These are phyloP conservation scores for Globisporangium irregulare DNA, from an alignment of 352 stramenopile genomes.

Conservation along the genomic window DNA sequence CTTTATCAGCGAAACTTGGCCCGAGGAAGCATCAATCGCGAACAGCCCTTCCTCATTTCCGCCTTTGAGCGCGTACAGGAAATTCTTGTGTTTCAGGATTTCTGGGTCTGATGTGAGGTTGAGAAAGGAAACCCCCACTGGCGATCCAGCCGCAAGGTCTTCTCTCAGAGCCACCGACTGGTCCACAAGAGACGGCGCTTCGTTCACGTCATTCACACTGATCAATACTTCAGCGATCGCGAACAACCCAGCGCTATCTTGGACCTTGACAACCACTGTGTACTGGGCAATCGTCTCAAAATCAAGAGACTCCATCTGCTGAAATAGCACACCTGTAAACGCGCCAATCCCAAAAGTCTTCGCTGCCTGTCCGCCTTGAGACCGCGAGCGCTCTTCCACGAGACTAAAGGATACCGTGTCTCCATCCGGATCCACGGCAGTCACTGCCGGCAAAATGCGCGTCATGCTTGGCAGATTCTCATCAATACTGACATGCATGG, in stretches of 20 bases:
- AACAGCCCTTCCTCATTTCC: slow-evolving; percentile 2
- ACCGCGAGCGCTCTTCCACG: slow-evolving; percentile 15
- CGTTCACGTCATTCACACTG: slow-evolving; percentile 32
- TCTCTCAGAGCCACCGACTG: slow-evolving; percentile 24
- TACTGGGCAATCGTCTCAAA: slow-evolving; percentile 24
- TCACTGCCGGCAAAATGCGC: slow-evolving; percentile 14
- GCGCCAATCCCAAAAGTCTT: slow-evolving; percentile 41
- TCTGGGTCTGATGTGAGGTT: slow-evolving; percentile 8
- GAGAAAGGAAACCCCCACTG: background rate
- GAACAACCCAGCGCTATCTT: slow-evolving; percentile 20
- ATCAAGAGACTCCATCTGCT: slow-evolving; percentile 28
- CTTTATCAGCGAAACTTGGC: slow-evolving; percentile 6
- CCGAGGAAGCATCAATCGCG: background rate
- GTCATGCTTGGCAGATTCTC: slow-evolving; percentile 28
- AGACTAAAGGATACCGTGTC: slow-evolving; percentile 27
- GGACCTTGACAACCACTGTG: slow-evolving; percentile 10
- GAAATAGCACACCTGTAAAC: slow-evolving; percentile 35
- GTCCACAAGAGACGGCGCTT: slow-evolving; percentile 19
- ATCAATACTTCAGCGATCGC: slow-evolving; percentile 18
- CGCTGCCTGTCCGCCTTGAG: slow-evolving; percentile 4
- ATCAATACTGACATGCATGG: slow-evolving; percentile 18
- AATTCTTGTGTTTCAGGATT: background rate
- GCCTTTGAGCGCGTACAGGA: background rate
- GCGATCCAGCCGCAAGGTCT: slow-evolving; percentile 4
- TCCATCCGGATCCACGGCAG: slow-evolving; percentile 28